Evolutionary conservation across 108 stramenopile genomes (phyloP), one percentile per base, ranked within the genome.

Genomic region (Pinguiococcus pyrenoidosus): DNA sequence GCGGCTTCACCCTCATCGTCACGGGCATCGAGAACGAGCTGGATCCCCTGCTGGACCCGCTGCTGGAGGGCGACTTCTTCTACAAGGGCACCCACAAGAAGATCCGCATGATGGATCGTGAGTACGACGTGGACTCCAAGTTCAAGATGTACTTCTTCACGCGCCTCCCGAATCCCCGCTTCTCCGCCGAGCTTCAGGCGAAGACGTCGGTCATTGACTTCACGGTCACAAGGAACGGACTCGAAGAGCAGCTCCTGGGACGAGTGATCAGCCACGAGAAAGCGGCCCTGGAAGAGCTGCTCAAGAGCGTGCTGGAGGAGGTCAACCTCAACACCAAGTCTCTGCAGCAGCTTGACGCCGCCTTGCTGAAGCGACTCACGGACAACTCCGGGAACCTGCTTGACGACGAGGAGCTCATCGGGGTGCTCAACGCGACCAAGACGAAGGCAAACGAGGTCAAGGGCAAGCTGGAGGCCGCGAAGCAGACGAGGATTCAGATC

Each of bases 91-190:
- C 30, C 4, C 30, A 4, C 30, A 32, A 32, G 30, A 7, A 8
- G 6, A 32, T 32, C 6, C 4, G 8, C 6, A 4, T 32, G 30
- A 8, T 32, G 8, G 30, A 32, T 32, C 30, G 64, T 32, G 59
- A 60, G 37, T 69, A 64, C 46, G 22, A 45, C 43, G 72, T 65
- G 8, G 23, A 33, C 14, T 78, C 76, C 47, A 32, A 32, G 35
- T 78, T 78, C 47, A 32, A 32, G 35, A 35, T 75, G 22, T 78
- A 71, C 62, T 32, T 78, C 54, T 63, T 64, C 20, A 78, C 76
- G 10, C 40, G 71, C 22, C 62, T 74, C 8, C 69, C 76, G 16
- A 75, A 75, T 33, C 73, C 74, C 2, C 32, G 36, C 46, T 68
- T 68, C 51, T 24, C 25, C 10, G 57, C 71, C n/a, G 70, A 68